Evolutionary conservation across 106 monocot species (phyloP), one percentile per base, ranked within the genome.

Genomic region (Allium sativum): DNA sequence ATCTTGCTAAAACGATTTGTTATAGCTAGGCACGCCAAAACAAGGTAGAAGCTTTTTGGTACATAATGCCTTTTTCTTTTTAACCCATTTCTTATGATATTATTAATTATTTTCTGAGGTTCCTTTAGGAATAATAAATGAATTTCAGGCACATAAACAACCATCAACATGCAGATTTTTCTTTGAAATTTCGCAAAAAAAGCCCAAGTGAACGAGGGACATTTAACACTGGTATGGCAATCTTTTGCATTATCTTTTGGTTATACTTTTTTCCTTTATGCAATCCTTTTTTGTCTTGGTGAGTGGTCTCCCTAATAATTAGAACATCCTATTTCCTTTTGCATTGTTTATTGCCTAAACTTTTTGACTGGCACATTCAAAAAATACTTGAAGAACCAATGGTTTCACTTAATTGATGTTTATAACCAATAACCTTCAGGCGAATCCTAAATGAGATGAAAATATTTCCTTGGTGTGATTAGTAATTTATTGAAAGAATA

Each of bases 271-370:
- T 18, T 60, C 44, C 44, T 60, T 60, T 60, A 44, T 60, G 60
- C 60, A 60, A 42, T 60, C 44, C 60, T 60, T 60, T 60, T 60
- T 60, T 43, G 60, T 60, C 15, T 60, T 60, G 60, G 60, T 60
- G 15, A 60, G 60, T 44, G 60, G 60, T 18, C 43, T 60, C 44
- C 16, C 60, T 60, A 44, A 42, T 60, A 18, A 60, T 60, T 60
- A 60, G 60, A 60, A 18, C 60, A 60, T 60, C 60, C 60, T 60
- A 43, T 60, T 60, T 10, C 44, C 60, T 60, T 60, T 60, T 60
- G 44, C 10, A 60, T 17, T 44, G 18, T 60, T 44, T 60, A 8
- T 44, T 22, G 44, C 42, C 60, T 17, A 16, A 60, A 9, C 60
- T 31, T 60, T 60, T 60, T 60, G 60, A 60, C 60, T 18, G 60